phyloP scores from a whole-genome alignment of 1,284 basidiomycete genomes.

The Caloboletus firmus region DNA sequence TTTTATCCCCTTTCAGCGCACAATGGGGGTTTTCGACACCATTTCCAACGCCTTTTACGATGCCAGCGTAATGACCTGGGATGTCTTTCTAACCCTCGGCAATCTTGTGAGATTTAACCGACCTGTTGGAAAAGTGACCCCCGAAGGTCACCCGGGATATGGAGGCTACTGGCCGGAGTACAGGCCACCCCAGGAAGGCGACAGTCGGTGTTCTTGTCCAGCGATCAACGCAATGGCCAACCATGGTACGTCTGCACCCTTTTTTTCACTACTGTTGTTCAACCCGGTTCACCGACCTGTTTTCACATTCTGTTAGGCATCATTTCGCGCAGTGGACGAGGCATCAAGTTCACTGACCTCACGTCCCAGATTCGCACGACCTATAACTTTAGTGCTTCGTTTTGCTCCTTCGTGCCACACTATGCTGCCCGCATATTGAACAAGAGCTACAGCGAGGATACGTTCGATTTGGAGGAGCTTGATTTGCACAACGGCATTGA shows the following conservation, averaged over 20 bases:
- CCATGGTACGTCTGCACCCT: conserved; percentile 51
- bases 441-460: conserved; percentile 55
- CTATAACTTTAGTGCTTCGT: conserved; percentile 69
- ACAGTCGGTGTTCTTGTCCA: conserved; percentile 70
- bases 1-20: background rate
- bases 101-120: conserved; percentile 56
- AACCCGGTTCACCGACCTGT: background rate
- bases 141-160: conserved; percentile 54
- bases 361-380: conserved; percentile 46
- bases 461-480: conserved; percentile 63
- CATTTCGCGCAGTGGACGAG: conserved; percentile 61
- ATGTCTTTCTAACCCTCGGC: conserved; percentile 49
- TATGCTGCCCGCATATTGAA: conserved; percentile 57
- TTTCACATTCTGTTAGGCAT: conserved; percentile 48
- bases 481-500: conserved; percentile 75
- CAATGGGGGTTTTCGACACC: conserved; percentile 22
- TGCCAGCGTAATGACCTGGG: conserved; percentile 49
- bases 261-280: background rate
- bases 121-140: conserved; percentile 53
- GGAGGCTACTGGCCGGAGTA: conserved; percentile 73
- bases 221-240: conserved; percentile 75
- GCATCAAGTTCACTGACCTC: conserved; percentile 65
- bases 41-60: conserved; percentile 36
- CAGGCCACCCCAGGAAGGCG: conserved; percentile 52
- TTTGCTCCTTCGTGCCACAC: conserved; percentile 63